Conservation (phyloP, 768 basidiomycete genomes). For the Kwoniella botswanensis region DNA sequence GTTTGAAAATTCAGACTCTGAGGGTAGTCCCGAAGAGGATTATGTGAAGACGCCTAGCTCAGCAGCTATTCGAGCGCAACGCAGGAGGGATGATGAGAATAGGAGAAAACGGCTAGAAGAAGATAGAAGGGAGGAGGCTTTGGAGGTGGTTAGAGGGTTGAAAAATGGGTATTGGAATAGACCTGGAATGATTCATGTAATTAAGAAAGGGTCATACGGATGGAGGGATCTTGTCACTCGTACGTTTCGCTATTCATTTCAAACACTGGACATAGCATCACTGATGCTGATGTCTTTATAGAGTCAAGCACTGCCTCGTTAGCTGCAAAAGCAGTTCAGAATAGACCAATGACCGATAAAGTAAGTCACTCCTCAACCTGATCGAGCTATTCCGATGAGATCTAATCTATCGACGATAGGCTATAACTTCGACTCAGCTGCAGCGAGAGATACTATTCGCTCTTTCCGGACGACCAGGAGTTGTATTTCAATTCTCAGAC, state of each 20-base stretch:
- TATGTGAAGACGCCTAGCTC: slow-evolving; percentile 24
- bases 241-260: slow-evolving; percentile 14
- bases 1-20: background rate
- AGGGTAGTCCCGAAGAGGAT: slow-evolving; percentile 21
- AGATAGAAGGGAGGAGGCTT: slow-evolving; percentile 26
- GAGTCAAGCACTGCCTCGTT: slow-evolving; percentile 8
- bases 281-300: background rate
- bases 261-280: no score
- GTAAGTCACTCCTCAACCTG: background rate
- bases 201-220: slow-evolving; percentile 32
- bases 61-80: slow-evolving; percentile 7
- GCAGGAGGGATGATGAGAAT: slow-evolving; percentile 3
- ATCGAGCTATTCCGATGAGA: no score
- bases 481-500: slow-evolving; percentile 25
- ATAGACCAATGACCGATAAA: background rate
- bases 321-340: background rate
- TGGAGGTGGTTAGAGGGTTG: slow-evolving; percentile 17
- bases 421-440: slow-evolving; percentile 34
- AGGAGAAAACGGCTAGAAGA: slow-evolving; percentile 15
- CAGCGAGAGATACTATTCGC: slow-evolving; percentile 48
- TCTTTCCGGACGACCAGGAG: slow-evolving; percentile 38
- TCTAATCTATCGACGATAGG: slow-evolving; percentile 11
- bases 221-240: slow-evolving; percentile 41
- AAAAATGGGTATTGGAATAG: slow-evolving; percentile 38
- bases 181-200: slow-evolving; percentile 11